Evolutionary conservation across 2,329 filamentous ascomycete species (phyloP).

Genomic region (Monosporascus cannonballus): DNA sequence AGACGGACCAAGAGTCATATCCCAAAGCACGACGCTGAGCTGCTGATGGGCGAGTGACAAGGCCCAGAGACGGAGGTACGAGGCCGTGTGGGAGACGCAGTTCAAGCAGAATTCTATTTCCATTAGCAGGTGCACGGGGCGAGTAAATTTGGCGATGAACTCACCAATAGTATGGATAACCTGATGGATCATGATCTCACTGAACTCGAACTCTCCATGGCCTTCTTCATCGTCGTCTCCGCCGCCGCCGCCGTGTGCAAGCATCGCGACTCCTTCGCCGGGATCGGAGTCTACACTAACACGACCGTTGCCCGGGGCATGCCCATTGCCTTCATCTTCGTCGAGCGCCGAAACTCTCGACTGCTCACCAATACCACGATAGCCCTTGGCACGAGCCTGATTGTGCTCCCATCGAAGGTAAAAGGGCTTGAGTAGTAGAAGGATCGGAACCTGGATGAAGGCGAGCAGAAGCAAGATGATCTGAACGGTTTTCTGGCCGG

Average conservation of each 20-base stretch:
- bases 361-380: conserved; percentile 86
- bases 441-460: conserved; percentile 77
- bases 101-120: conserved; percentile 89
- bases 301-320: conserved; percentile 51
- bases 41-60: conserved; percentile 96
- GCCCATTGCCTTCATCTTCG: conserved; percentile 70
- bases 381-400: conserved; percentile 77
- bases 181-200: conserved; percentile 97
- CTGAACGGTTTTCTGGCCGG: conserved; percentile 71
- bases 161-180: conserved; percentile 96
- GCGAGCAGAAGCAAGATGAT: conserved; percentile 74
- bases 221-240: conserved; percentile 64
- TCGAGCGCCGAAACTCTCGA: conserved; percentile 85
- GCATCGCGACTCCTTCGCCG: conserved; percentile 51
- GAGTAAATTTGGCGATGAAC: conserved; percentile 23
- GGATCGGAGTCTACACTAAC: conserved; percentile 62
- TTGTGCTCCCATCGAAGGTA: conserved; percentile 95
- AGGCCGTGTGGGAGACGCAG: conserved; percentile 97
- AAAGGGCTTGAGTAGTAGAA: conserved; percentile 92
- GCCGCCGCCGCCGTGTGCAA: conserved; percentile 35
- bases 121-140: conserved; percentile 21
- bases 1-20: conserved; percentile 82
- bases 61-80: conserved; percentile 97
- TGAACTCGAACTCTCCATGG: conserved; percentile 95
- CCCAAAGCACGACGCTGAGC: conserved; percentile 91